phyloP scores from a whole-genome alignment of 495 filamentous ascomycete genomes.

The Mycothermus thermophilus region DNA sequence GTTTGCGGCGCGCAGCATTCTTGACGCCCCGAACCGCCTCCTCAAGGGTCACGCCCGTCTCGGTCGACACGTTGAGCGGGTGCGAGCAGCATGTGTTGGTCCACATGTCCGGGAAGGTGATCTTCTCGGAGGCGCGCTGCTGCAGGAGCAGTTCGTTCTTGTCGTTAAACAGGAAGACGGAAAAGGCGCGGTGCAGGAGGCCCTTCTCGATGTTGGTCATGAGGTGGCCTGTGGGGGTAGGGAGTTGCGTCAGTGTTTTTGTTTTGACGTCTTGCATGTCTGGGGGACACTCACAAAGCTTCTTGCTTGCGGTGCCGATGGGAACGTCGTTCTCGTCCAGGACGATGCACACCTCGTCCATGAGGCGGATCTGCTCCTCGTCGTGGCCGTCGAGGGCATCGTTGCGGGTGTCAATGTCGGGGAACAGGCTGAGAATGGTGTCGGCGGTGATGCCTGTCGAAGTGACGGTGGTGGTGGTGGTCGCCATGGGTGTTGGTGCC shows the following conservation, averaged over 20 bases:
- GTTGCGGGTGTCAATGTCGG: constrained; percentile 86
- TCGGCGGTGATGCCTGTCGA: constrained; percentile 58
- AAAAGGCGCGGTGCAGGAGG: constrained; percentile 93
- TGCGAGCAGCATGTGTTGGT: constrained; percentile 99
- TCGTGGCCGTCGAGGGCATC: constrained; percentile 74
- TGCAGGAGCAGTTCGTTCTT: constrained; percentile 82
- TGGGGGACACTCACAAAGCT: constrained; percentile 54
- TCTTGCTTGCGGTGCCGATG: constrained; percentile 96
- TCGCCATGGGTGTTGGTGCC: constrained; percentile 18
- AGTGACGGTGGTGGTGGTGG: constrained; percentile 26
- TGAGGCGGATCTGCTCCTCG: constrained; percentile 90
- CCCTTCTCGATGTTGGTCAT: constrained; percentile 97
- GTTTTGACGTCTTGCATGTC: not conserved
- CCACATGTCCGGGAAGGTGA: constrained; percentile 99
- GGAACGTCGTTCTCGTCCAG: constrained; percentile 81
- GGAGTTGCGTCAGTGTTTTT: constrained; percentile 5
- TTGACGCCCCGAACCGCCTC: constrained; percentile 74
- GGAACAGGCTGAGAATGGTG: constrained; percentile 78
- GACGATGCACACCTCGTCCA: constrained; percentile 99
- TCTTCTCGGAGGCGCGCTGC: constrained; percentile 92
- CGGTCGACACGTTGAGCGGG: constrained; percentile 76
- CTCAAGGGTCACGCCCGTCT: constrained; percentile 74
- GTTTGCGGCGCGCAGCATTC: constrained; percentile 79
- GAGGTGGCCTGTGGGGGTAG: constrained; percentile 58
- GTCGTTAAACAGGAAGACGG: constrained; percentile 92